These are phyloP conservation scores for Mentha longifolia DNA, from an alignment of 257 asterid species.

Conservation along the genomic window DNA sequence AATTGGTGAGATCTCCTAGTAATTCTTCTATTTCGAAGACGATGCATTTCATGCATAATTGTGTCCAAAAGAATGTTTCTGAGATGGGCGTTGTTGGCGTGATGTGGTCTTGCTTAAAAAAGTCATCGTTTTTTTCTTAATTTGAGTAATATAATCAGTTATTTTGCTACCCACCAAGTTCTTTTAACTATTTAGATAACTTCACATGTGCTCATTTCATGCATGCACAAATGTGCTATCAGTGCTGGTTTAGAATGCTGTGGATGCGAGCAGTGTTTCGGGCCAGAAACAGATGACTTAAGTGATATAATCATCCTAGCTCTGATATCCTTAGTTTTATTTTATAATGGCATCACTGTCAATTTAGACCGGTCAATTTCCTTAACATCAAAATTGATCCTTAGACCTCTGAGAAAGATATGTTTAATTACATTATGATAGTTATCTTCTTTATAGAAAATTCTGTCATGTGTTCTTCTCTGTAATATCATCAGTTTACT, in stretches of 20 bases:
- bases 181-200: slow-evolving; percentile 8
- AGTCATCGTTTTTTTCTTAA: neutral
- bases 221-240: neutral
- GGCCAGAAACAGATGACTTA: neutral
- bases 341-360: neutral
- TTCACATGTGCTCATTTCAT: slow-evolving; percentile 8
- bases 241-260: neutral
- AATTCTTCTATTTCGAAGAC: slow-evolving; percentile 15
- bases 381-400: neutral
- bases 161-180: slow-evolving; percentile 1
- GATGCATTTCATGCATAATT: neutral
- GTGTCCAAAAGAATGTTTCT: neutral
- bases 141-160: neutral
- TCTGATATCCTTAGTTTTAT: neutral
- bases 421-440: neutral
- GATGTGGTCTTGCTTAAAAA: slow-evolving; percentile 15
- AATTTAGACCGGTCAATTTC: slow-evolving; percentile 24
- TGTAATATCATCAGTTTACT: neutral
- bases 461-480: neutral
- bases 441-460: slow-evolving; percentile 13
- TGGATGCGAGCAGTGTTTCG: neutral
- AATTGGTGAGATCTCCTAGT: slow-evolving; percentile 71
- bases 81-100: neutral
- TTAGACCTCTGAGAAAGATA: slow-evolving; percentile 6
- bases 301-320: neutral